phyloP scores from a whole-genome alignment of 2,329 filamentous ascomycete genomes.

The Aureobasidium sp. region DNA sequence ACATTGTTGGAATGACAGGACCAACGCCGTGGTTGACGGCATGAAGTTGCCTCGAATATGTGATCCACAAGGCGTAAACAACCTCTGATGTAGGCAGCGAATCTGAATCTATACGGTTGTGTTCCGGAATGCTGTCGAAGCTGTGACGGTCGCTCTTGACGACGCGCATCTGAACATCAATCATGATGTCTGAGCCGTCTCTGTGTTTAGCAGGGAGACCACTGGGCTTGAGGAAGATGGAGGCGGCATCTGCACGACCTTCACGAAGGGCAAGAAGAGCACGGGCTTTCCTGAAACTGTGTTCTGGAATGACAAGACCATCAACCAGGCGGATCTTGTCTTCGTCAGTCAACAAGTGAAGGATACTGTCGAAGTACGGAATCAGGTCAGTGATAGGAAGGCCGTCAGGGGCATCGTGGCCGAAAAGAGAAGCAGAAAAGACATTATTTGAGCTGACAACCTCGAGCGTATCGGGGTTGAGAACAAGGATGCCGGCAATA shows the following conservation, averaged over 20 bases:
- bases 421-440: conserved; percentile 88
- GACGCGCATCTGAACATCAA: conserved; percentile 94
- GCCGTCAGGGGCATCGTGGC: conserved; percentile 76
- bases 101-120: conserved; percentile 43
- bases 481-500: conserved; percentile 91
- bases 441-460: conserved; percentile 93
- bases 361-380: conserved; percentile 76
- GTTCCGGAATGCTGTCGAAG: conserved; percentile 55
- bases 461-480: conserved; percentile 68
- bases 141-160: conserved; percentile 76
- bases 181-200: conserved; percentile 84
- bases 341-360: conserved; percentile 75
- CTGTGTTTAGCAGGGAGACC: conserved; percentile 80
- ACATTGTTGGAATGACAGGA: conserved; percentile 54
- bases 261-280: conserved; percentile 78
- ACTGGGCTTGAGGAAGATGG: conserved; percentile 74
- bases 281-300: conserved; percentile 85
- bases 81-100: conserved; percentile 55
- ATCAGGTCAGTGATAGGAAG: conserved; percentile 72
- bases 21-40: conserved; percentile 57
- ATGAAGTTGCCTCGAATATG: conserved; percentile 89
- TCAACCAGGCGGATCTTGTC: conserved; percentile 78
- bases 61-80: conserved; percentile 94
- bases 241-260: conserved; percentile 66
- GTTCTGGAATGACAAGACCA: conserved; percentile 94